Evolutionary conservation across 768 basidiomycete species (phyloP).

Genomic region (Macrolepiota fuliginosa): DNA sequence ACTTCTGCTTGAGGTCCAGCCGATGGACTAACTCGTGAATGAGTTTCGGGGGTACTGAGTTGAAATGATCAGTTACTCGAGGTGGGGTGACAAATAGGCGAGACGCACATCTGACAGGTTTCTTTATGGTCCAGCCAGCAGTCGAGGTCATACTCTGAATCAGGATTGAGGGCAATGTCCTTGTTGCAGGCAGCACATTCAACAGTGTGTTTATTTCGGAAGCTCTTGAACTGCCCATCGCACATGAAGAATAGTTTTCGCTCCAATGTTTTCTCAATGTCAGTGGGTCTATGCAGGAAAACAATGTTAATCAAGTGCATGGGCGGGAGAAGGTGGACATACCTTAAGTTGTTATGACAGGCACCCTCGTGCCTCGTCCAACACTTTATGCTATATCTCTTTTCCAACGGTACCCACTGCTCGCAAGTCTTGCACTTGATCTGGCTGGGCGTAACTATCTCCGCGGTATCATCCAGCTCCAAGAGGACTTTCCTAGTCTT

Average conservation of each 20-base stretch:
- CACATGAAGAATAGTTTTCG: slow-evolving; percentile 62
- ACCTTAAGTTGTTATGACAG: slow-evolving; percentile 43
- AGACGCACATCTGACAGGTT: slow-evolving; percentile 35
- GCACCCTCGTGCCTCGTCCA: slow-evolving; percentile 54
- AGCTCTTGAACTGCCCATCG: slow-evolving; percentile 56
- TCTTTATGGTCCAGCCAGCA: slow-evolving; percentile 65
- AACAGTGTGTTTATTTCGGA: slow-evolving; percentile 37
- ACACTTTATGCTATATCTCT: slow-evolving; percentile 41
- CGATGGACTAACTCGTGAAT: not conserved
- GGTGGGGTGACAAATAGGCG: slow-evolving; percentile 2
- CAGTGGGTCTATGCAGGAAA: slow-evolving; percentile 42
- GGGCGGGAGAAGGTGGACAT: slow-evolving; percentile 19
- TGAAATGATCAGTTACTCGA: not conserved
- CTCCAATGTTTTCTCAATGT: slow-evolving; percentile 59
- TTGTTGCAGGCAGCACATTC: slow-evolving; percentile 50
- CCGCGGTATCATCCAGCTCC: slow-evolving; percentile 50
- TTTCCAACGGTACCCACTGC: slow-evolving; percentile 59
- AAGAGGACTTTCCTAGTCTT: slow-evolving; percentile 46
- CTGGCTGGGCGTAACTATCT: slow-evolving; percentile 46
- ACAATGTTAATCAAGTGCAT: not conserved
- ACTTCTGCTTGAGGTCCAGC: not conserved
- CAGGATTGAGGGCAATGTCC: slow-evolving; percentile 43
- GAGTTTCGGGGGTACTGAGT: not conserved
- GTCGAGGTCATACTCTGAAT: slow-evolving; percentile 56
- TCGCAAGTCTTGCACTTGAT: slow-evolving; percentile 61